Base-by-base conservation (phyloP, 306 rosid genomes). In the Elaeagnus macrophylla region DNA sequence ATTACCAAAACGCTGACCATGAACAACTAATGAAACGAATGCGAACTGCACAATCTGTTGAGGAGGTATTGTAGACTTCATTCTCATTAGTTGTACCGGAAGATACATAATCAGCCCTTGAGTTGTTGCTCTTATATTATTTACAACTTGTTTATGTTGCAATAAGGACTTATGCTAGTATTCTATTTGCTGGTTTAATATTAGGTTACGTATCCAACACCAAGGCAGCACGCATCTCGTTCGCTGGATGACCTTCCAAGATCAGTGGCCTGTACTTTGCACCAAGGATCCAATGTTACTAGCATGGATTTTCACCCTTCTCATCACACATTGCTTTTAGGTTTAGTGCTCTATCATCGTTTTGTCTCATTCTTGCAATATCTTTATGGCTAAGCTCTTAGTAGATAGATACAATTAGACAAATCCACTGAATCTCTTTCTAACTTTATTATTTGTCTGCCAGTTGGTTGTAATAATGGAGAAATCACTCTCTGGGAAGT, bases 251-350 rank as follows among this genome's bases (percentile, higher is more conserved):
- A 85, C 67, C 79, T 89, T 54, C 97, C 97, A 5, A 77, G 83
- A 83, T 67, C 82, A 8, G 89, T 89, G 54, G 86, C 93, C 41
- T 57, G 68, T 72, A 70, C 80, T 54, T 54, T 81, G 77, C 93
- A 67, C 66, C 95, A 85, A 75, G 97, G 97, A 20, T 83, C 89
- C 57, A 51, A 73, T 46, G 83, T 89, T 59, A 74, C 87, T 68
- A 89, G 97, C 97, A 80, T 89, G 97, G 97, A 89, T 68, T 89
- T 89, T 76, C 95, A 85, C 73, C 97, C 95, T 58, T 68, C 84
- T 59, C 86, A 76, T 53, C 84, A 75, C 45, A 70, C 77, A 49
- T 73, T 89, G 67, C 86, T 89, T 56, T 83, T 89, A 60, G 97
- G 97, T 85, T 73, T 53, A 65, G n/a, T 48, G 65, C 44, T 51